Base-by-base conservation (phyloP, 768 basidiomycete genomes). In the Suillus alpinus region DNA sequence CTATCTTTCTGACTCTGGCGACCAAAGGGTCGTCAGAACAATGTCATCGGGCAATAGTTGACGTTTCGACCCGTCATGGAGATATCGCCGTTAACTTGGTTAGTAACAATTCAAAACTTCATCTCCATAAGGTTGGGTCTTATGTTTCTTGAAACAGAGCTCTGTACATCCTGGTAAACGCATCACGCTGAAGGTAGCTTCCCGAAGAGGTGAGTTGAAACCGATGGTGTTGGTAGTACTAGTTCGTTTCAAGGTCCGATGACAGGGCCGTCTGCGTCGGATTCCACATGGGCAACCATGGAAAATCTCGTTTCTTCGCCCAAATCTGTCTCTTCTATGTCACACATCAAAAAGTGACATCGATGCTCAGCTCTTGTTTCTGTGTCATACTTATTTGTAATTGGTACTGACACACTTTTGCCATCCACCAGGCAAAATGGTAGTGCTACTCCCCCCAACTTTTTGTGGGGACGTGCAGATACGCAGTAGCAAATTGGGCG, bases 401-500 rank as follows among this genome's bases (percentile, higher is more conserved):
- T 40, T 6, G 20, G 40, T 23, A 29, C 56, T 65, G 50, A 59
- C 56, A 36, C 13, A 41, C 29, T 36, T 57, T 14, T 47, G 13
- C 3, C 16, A 52, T 32, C 32, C 12, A 56, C n/a, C 60, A 79
- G 79, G 78, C 10, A 73, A 71, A 41, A 65, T 78, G n/a, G 64
- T 71, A 4, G 53, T 79, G 20, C 72, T 74, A 26, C 59, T 79
- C 37, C 78, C 78, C 14, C 66, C 65, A 37, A 73, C 71, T 12
- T 80, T 73, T 65, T 71, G 73, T 34, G 78, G 78, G 16, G 70
- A 76, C 4, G 67, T 79, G 26, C 75, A 75, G 37, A 68, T 77
- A 14, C 26, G 10, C 23, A 67, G 67, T 56, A 73, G 74, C 23
- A 66, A 66, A 49, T 74, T 70, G 46, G 78, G 76, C 1, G 65